Conservation (phyloP, 257 asterid genomes). For the Ajuga chamaepitys region DNA sequence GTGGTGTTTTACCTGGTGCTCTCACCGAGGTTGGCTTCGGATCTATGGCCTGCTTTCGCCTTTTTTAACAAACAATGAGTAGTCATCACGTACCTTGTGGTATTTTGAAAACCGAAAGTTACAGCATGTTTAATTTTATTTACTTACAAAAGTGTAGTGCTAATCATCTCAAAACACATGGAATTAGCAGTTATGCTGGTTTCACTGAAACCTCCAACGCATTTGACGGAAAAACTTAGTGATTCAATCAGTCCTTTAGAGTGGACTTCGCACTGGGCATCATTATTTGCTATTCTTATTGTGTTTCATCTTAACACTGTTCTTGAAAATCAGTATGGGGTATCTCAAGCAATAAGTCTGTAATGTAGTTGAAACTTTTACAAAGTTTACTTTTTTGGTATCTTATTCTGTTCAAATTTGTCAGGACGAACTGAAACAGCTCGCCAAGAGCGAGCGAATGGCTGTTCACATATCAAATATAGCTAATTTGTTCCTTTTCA, state of each 20-base stretch:
- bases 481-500: slow-evolving; percentile 66
- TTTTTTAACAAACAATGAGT: background rate
- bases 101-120: slow-evolving; percentile 2
- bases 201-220: background rate
- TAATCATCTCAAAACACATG: background rate
- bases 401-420: slow-evolving; percentile 8
- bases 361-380: background rate
- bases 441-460: slow-evolving; percentile 69
- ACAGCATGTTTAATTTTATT: background rate
- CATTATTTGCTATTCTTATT: background rate
- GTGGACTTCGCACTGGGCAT: background rate
- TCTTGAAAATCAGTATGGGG: background rate
- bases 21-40: slow-evolving; percentile 51
- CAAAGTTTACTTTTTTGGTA: background rate
- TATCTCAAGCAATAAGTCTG: background rate
- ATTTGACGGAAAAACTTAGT: background rate
- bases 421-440: slow-evolving; percentile 69
- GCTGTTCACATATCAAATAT: slow-evolving; percentile 64
- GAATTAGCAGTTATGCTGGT: background rate
- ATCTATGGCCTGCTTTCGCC: background rate
- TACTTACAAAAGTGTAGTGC: background rate
- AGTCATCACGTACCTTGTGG: background rate
- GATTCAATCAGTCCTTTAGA: background rate
- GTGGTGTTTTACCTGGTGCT: slow-evolving; percentile 50
- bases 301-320: slow-evolving; percentile 1